Conservation (phyloP, 2,329 filamentous ascomycete species). For the Phialophora expanda region DNA sequence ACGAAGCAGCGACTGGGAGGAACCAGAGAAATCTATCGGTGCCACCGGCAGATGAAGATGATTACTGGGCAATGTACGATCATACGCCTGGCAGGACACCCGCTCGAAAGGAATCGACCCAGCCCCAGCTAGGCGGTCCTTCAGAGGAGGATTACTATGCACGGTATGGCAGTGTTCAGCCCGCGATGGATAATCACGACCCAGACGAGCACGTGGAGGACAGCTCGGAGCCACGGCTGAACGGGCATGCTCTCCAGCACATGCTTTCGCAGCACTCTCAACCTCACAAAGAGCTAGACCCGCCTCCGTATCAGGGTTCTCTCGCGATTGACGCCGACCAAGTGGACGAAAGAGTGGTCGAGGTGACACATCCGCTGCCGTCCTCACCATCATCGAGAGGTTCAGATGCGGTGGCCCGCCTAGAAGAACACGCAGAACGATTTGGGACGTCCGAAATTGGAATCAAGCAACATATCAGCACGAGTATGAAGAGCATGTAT, state of each 20-base stretch:
- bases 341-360: slow-evolving; percentile 40
- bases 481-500: slow-evolving; percentile 68
- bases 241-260: slow-evolving; percentile 56
- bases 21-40: slow-evolving; percentile 29
- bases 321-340: slow-evolving; percentile 16
- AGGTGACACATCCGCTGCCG: slow-evolving; percentile 52
- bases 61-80: slow-evolving; percentile 70
- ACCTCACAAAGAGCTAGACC: slow-evolving; percentile 34
- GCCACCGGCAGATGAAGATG: slow-evolving; percentile 62
- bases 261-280: slow-evolving; percentile 50
- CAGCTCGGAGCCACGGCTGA: slow-evolving; percentile 59
- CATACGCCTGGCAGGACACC: slow-evolving; percentile 60
- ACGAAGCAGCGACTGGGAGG: slow-evolving; percentile 38
- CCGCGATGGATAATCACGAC: slow-evolving; percentile 67
- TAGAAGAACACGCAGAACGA: slow-evolving; percentile 60
- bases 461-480: slow-evolving; percentile 67
- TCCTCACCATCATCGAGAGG: slow-evolving; percentile 52
- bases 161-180: slow-evolving; percentile 67
- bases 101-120: slow-evolving; percentile 47
- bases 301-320: slow-evolving; percentile 35
- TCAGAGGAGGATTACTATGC: slow-evolving; percentile 66
- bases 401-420: slow-evolving; percentile 57
- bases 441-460: slow-evolving; percentile 63
- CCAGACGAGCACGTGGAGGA: slow-evolving; percentile 60
- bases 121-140: slow-evolving; percentile 43